Evolutionary conservation across 495 filamentous ascomycete species (phyloP), one percentile per base, ranked within the genome.

Genomic region (Penicillium mononematosum): DNA sequence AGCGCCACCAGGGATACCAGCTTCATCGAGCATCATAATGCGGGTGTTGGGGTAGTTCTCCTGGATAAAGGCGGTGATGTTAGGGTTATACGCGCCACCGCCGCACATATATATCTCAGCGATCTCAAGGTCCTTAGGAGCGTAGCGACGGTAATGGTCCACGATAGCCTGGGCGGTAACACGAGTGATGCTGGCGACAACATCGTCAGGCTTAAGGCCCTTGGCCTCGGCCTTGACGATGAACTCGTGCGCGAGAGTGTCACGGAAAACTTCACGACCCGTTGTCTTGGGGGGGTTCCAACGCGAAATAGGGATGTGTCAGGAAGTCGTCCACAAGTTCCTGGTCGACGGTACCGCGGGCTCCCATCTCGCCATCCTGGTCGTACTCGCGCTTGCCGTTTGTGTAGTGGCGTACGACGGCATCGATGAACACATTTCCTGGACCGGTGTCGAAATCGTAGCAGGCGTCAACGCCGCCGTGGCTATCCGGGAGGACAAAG

Each of bases 31-130:
- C 79, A 81, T 80, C 41, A 77, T 64, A 49, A 83, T 81, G 32
- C 71, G 68, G 3, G 79, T 75, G 9, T 73, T 63, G 7, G 77
- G 78, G 59, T 78, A 79, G 48, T 75, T 63, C 50, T 70, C 47
- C 58, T 83, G 75, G 47, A 85, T 77, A 56, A 75, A 80, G 5
- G 67, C 67, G 9, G 72, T 70, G 59, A 83, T 84, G 52, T 83
- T 84, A 2, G 80, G 82, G 63, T 84, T 83, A 46, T 75, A 75
- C 0, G 80, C 81, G 17, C 81, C 82, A 16, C 81, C 82, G 16
- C 81, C 82, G 66, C 80, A 83, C 77, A 85, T 81, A 69, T 78
- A 85, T 42, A 83, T 77, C 67, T 85, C 81, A 2, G 70, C 71
- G 45, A 78, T 74, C 56, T 78, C 73, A n/a, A 81, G 65, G 25